Conservation (phyloP, 345 rosid genomes). For the Hibiscus syriacus region DNA sequence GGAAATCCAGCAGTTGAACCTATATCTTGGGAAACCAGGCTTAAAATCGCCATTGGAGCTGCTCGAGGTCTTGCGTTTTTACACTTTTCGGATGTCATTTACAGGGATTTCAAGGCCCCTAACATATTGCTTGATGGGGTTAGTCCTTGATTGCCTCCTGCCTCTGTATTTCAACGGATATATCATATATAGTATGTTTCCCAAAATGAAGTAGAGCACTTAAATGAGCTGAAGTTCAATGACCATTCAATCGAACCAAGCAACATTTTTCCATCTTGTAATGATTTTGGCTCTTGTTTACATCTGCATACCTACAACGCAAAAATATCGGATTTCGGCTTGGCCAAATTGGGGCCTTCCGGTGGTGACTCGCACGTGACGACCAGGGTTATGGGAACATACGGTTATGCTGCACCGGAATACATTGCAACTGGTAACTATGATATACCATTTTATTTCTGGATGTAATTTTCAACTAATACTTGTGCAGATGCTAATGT, state of each 20-base stretch:
- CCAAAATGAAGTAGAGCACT: neutral
- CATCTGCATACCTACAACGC: neutral
- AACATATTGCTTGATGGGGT: constrained; percentile 75
- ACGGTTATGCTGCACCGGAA: neutral
- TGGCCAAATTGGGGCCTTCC: neutral
- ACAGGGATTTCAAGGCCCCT: constrained; percentile 79
- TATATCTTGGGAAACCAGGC: constrained; percentile 68
- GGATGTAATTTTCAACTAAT: too few species aligned
- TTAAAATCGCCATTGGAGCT: constrained; percentile 68
- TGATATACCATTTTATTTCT: neutral
- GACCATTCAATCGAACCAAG: too few species aligned
- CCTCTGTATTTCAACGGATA: neutral
- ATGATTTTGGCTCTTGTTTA: neutral
- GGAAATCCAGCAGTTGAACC: constrained; percentile 47
- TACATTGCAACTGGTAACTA: neutral
- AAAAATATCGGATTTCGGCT: neutral
- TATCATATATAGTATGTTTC: too few species aligned
- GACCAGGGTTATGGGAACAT: neutral
- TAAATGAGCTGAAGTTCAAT: neutral
- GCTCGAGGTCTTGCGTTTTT: constrained; percentile 73
- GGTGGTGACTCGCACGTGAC: neutral
- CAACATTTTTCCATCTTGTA: too few species aligned
- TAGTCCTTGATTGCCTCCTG: constrained; percentile 14
- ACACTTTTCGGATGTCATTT: constrained; percentile 68
- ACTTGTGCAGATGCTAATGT: neutral